Evolutionary conservation across 2,329 filamentous ascomycete species (phyloP), one percentile per base, ranked within the genome.

Genomic region (Epicoccum sorghinum): DNA sequence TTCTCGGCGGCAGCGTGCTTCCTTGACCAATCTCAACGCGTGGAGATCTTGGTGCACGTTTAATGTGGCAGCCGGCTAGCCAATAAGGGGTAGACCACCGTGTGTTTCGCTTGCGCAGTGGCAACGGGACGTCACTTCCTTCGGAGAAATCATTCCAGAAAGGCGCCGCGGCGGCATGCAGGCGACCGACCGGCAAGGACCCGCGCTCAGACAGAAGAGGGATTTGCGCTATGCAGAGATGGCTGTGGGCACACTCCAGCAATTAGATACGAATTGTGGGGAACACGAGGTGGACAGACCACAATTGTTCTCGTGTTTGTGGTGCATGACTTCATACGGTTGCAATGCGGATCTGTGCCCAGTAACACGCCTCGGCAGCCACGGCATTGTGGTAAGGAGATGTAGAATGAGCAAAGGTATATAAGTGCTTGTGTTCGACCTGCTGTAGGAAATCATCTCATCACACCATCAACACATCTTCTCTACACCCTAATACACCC

Each of bases 291-390:
- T 29, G 50, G 39, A 52, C 37, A 41, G 38, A 39, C 55, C 37
- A 37, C 22, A 25, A 47, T n/a, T 30, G 36, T 18, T 44, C 53
- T 64, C 55, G 61, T 62, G 45, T 61, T 57, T 14, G n/a, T 30
- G 36, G 18, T 27, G 30, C 14, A 62, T 62, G 59, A 65, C 49
- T 50, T 65, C 65, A 65, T 60, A 57, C 32, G 7, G 56, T 60
- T 59, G 47, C 58, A 62, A 42, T 52, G 41, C 27, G 38, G 39
- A n/a, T 37, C 49, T 27, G n/a, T 14, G 57, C 56, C 57, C 37
- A 58, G 48, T 43, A 42, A 52, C 48, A 53, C 52, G 41, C 29
- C 22, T 44, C 44, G 51, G 44, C 2, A 44, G 39, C 29, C 2
- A 29, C 44, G 52, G 52, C 46, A 50, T 37, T 37, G 29, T 37